These are phyloP conservation scores for Solanum sparsipilum DNA, from an alignment of 257 asterid species.

Conservation along the genomic window DNA sequence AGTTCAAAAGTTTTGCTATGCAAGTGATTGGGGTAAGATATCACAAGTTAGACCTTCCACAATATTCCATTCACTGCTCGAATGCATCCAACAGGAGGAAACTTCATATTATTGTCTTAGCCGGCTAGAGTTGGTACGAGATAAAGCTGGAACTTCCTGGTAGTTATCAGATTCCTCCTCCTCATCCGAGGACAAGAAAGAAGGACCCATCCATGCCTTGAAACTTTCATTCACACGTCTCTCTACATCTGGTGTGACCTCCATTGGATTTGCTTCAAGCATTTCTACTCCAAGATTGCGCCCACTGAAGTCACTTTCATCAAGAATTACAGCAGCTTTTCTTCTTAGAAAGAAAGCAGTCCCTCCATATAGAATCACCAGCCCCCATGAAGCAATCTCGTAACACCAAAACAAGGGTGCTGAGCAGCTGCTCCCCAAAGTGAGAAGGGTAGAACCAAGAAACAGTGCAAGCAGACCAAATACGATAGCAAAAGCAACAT, in stretches of 20 bases:
- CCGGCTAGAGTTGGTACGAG: conserved; percentile 35
- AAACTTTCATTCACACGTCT: conserved; percentile 76
- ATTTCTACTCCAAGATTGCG: conserved; percentile 73
- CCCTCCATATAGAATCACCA: conserved; percentile 75
- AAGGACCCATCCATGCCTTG: conserved; percentile 95
- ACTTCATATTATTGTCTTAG: conserved; percentile 36
- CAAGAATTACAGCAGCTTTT: conserved; percentile 56
- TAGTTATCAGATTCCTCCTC: conserved; percentile 80
- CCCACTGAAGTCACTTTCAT: conserved; percentile 44
- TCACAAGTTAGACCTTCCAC: neutral
- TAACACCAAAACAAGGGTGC: conserved; percentile 95
- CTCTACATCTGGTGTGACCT: conserved; percentile 77
- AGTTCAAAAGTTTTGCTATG: neutral
- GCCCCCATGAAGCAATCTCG: conserved; percentile 70
- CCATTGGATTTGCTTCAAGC: conserved; percentile 70
- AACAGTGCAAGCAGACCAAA: conserved; percentile 81
- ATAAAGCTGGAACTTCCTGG: conserved; percentile 32
- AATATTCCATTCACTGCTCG: neutral
- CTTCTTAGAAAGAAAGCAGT: conserved; percentile 57
- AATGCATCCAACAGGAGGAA: neutral
- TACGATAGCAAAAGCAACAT: conserved; percentile 48
- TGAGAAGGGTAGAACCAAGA: conserved; percentile 91
- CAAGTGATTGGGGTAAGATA: neutral
- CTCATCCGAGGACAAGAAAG: conserved; percentile 79
- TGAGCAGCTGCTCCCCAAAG: conserved; percentile 89